Percentiles rank a stretch among this genome's conserved stretches.
These are phyloP conservation scores for Stachybotrys elegans DNA, from an alignment of 2,329 filamentous ascomycete species.

Conservation along the genomic window DNA sequence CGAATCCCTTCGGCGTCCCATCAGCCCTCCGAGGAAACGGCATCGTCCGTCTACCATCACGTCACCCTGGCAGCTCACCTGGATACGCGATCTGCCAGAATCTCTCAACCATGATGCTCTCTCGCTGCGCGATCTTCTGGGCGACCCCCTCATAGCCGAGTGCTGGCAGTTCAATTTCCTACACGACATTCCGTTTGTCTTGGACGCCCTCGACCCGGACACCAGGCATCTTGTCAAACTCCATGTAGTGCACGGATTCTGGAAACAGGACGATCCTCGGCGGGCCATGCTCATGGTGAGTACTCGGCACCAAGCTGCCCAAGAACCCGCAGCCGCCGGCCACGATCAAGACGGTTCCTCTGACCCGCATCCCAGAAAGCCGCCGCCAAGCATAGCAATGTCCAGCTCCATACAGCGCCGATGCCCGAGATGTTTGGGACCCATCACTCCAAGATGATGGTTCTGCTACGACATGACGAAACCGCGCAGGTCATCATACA, in stretches of 20 bases:
- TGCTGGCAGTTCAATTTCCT: conserved; percentile 69
- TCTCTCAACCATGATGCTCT: conserved; percentile 61
- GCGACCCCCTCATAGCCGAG: conserved; percentile 67
- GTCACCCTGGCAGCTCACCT: conserved; percentile 70
- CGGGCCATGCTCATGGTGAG: conserved; percentile 53
- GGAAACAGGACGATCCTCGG: conserved; percentile 61
- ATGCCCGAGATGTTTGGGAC: conserved; percentile 85
- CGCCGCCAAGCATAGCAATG: conserved; percentile 58
- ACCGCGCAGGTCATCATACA: conserved; percentile 77
- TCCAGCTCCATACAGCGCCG: conserved; percentile 66
- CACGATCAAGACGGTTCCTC: neutral
- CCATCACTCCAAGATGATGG: conserved; percentile 81
- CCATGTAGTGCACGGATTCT: conserved; percentile 57
- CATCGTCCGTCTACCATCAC: conserved; percentile 23
- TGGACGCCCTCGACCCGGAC: conserved; percentile 49
- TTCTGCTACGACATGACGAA: conserved; percentile 74
- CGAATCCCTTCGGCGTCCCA: conserved; percentile 28
- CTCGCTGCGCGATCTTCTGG: conserved; percentile 61
- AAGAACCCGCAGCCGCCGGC: too few relatives aligned
- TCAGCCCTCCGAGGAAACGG: conserved; percentile 42
- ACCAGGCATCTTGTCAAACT: conserved; percentile 43
- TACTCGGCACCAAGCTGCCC: too few relatives aligned
- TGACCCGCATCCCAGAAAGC: conserved; percentile 43
- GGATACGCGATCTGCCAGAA: conserved; percentile 57
- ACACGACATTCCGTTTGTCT: conserved; percentile 54